Conservation (phyloP, 495 filamentous ascomycete genomes). For the Aspergillus egyptiacus region DNA sequence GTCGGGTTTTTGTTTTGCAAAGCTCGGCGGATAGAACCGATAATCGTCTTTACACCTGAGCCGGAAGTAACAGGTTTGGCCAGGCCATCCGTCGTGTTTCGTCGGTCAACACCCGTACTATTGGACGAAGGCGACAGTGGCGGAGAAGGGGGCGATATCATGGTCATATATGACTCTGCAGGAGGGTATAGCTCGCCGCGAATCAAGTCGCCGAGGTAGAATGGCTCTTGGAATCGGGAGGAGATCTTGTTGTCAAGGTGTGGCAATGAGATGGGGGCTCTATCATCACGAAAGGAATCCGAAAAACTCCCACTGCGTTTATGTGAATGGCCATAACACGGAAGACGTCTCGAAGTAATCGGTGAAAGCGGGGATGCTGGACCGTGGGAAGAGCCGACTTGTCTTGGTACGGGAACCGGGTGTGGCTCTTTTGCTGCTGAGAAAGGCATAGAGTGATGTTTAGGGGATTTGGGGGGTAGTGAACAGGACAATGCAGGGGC, state of each 20-base stretch:
- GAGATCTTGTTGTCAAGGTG: slow-evolving; percentile 31
- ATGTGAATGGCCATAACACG: slow-evolving; percentile 49
- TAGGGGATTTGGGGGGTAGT: slow-evolving; percentile 60
- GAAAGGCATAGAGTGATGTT: slow-evolving; percentile 36
- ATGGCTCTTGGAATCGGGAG: slow-evolving; percentile 51
- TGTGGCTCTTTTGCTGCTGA: slow-evolving; percentile 52
- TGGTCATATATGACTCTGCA: slow-evolving; percentile 66
- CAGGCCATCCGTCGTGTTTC: slow-evolving; percentile 28
- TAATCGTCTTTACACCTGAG: slow-evolving; percentile 72
- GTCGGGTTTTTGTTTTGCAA: slow-evolving; percentile 60
- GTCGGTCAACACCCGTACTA: slow-evolving; percentile 23
- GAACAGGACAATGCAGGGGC: slow-evolving; percentile 75
- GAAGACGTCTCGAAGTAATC: slow-evolving; percentile 24
- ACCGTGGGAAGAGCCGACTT: slow-evolving; percentile 19
- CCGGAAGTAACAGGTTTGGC: slow-evolving; percentile 37
- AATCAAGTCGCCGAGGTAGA: slow-evolving; percentile 77
- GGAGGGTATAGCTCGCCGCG: slow-evolving; percentile 76
- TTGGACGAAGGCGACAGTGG: slow-evolving; percentile 30
- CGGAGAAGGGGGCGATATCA: slow-evolving; percentile 59
- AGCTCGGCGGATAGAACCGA: slow-evolving; percentile 85
- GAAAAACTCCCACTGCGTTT: slow-evolving; percentile 75
- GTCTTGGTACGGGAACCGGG: slow-evolving; percentile 47
- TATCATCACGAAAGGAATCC: slow-evolving; percentile 76
- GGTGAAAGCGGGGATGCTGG: slow-evolving; percentile 27
- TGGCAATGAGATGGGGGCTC: slow-evolving; percentile 49